Evolutionary conservation across 495 filamentous ascomycete genomes (phyloP).

Genomic region (Durotheca rogersii): DNA sequence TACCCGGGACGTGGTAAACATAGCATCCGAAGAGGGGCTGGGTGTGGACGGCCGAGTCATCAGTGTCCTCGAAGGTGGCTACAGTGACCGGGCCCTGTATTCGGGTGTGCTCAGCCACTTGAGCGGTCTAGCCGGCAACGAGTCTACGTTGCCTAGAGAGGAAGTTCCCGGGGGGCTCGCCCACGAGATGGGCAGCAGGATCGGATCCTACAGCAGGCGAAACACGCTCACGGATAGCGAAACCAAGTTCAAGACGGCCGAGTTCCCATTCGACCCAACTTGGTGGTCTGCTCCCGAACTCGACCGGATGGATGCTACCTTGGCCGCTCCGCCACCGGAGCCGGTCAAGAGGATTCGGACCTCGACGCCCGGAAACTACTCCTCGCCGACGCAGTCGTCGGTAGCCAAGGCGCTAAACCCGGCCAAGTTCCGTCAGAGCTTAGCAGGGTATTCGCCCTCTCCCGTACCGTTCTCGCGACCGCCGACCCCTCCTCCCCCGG

Average conservation of each 20-base stretch:
- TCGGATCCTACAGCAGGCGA: slow-evolving; percentile 40
- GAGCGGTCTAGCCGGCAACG: slow-evolving; percentile 66
- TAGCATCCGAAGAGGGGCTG: slow-evolving; percentile 78
- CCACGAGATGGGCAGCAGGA: slow-evolving; percentile 56
- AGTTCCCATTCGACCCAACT: slow-evolving; percentile 56
- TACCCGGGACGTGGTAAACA: slow-evolving; percentile 74
- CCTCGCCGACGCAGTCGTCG: slow-evolving; percentile 50
- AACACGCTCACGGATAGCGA: slow-evolving; percentile 32
- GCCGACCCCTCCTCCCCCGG: slow-evolving; percentile 66
- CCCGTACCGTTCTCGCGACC: slow-evolving; percentile 32
- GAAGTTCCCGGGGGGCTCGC: slow-evolving; percentile 45
- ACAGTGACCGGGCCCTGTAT: slow-evolving; percentile 85
- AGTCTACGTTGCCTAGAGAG: slow-evolving; percentile 41
- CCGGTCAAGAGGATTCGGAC: slow-evolving; percentile 51
- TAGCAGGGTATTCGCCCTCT: slow-evolving; percentile 27
- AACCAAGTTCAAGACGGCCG: slow-evolving; percentile 30
- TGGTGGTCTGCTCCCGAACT: slow-evolving; percentile 78
- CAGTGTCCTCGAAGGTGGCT: slow-evolving; percentile 93
- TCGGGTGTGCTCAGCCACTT: slow-evolving; percentile 88
- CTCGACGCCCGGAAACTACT: slow-evolving; percentile 64
- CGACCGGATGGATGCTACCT: slow-evolving; percentile 62
- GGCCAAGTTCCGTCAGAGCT: slow-evolving; percentile 32
- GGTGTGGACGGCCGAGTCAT: slow-evolving; percentile 80
- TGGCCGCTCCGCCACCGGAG: slow-evolving; percentile 47
- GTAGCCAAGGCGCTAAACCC: slow-evolving; percentile 37